Conservation (phyloP, 192 early-diverging fungal genomes). For the Backusella parvicylindrica region DNA sequence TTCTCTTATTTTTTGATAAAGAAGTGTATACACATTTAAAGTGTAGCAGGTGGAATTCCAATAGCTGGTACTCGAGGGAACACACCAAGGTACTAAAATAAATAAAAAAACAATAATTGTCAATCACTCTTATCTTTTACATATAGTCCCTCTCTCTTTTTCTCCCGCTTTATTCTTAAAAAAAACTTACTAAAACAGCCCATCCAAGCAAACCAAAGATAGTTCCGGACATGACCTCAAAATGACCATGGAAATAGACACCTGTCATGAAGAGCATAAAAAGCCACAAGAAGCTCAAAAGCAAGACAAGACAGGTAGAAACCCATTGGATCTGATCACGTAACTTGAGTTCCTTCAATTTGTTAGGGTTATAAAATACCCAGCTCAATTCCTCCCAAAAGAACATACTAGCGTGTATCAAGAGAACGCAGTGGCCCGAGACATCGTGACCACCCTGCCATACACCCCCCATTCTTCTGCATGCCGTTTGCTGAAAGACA, state of each 20-base stretch:
- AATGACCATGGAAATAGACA: conserved; percentile 71
- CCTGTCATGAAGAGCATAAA: conserved; percentile 76
- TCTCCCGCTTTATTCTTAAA: not conserved
- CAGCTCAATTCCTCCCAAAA: conserved; percentile 63
- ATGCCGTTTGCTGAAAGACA: conserved; percentile 26
- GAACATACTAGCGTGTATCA: conserved; percentile 73
- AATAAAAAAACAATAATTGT: not conserved
- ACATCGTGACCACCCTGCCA: conserved; percentile 85
- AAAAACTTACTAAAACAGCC: conserved; percentile 38
- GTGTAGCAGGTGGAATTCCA: not conserved
- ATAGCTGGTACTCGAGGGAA: conserved; percentile 14
- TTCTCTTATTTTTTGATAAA: not conserved
- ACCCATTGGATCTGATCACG: conserved; percentile 19
- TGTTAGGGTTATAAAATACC: conserved; percentile 22
- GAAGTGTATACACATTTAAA: not conserved
- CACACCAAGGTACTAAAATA: conserved; percentile 20
- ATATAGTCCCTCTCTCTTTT: not conserved
- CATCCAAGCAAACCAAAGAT: conserved; percentile 70
- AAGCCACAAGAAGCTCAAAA: conserved; percentile 63
- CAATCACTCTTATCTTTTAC: not conserved
- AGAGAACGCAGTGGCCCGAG: conserved; percentile 83
- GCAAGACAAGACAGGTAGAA: conserved; percentile 35
- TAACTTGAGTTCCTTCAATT: not conserved
- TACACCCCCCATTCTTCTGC: conserved; percentile 51
- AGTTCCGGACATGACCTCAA: conserved; percentile 67